Base-by-base conservation (phyloP, 2,329 filamentous ascomycete genomes). In the Pseudogymnoascus sp. region DNA sequence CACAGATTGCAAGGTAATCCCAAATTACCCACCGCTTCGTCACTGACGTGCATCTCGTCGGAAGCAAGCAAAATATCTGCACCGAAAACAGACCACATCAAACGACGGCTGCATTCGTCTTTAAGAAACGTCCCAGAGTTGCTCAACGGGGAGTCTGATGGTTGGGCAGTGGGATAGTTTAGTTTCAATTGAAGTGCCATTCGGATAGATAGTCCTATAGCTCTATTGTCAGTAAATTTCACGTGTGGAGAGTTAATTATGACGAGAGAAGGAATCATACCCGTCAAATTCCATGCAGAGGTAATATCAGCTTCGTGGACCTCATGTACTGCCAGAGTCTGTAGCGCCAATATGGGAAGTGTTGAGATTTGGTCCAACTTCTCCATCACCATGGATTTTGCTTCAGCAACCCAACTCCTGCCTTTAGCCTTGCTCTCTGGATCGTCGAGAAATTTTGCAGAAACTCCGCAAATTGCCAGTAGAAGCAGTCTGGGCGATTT, bases 271-370 rank as follows among this genome's bases (percentile, higher is more conserved):
- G n/a, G 33, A 38, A 57, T 6, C 15, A n/a, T 57, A 59, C 57
- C 57, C n/a, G 39, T 37, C 39, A 59, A 39, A 59, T 59, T 59
- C 57, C 57, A 59, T 28, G 57, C 57, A 30, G 57, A 59, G 18
- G 34, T 59, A 9, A 59, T 39, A 28, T 59, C 39, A 19, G 35
- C 35, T 59, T 59, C 57, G n/a, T 59, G 57, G 18, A 59, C n/a
- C 15, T 59, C 57, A 28, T 59, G 35, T 21, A 48, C 19, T 13
- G 28, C 57, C 7, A 59, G 35, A n/a, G 39, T 37, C 34, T 59
- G 57, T 4, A 59, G 5, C 5, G 57, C 57, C 23, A 59, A 26
- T 13, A 59, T 18, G 10, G 57, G 35, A 28, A 59, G 57, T 18
- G 57, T 59, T 12, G 57, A 59, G 2, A 59, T 39, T 15, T 59